These are phyloP conservation scores for Rhododendron mucronatum DNA, from an alignment of 148 eudicot species.

Conservation along the genomic window DNA sequence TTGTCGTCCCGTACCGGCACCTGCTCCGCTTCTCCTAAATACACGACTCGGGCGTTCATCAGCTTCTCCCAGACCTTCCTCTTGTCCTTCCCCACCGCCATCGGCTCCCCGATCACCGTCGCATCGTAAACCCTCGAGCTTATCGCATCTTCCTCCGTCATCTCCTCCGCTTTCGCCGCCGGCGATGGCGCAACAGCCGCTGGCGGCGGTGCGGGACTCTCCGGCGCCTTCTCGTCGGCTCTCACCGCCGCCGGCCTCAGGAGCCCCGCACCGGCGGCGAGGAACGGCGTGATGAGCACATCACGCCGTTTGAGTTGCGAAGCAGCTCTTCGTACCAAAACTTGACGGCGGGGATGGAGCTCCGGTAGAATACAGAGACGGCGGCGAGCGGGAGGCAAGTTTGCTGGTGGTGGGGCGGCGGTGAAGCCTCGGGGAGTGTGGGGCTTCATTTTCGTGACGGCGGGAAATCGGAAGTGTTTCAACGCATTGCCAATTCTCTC, in stretches of 20 bases:
- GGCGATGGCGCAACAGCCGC: conserved; percentile 1
- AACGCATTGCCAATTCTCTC: neutral
- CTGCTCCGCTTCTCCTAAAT: conserved; percentile 94
- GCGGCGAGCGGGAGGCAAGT: conserved; percentile 1
- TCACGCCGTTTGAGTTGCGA: conserved; percentile 28
- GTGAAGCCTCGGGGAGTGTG: conserved; percentile 16
- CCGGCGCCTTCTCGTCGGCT: conserved; percentile 42
- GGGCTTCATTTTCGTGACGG: conserved; percentile 19
- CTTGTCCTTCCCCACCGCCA: conserved; percentile 91
- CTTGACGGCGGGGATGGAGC: neutral
- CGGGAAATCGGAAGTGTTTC: neutral
- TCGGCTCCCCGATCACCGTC: conserved; percentile 88
- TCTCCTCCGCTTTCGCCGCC: conserved; percentile 18
- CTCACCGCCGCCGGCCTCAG: conserved; percentile 47
- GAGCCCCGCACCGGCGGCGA: conserved; percentile 53
- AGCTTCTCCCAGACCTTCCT: conserved; percentile 83
- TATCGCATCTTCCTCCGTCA: conserved; percentile 44
- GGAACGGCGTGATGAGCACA: conserved; percentile 46
- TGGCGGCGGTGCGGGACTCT: conserved; percentile 5
- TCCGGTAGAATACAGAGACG: neutral
- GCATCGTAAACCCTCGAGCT: conserved; percentile 85
- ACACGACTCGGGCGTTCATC: conserved; percentile 80
- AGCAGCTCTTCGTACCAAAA: neutral
- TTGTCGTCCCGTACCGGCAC: conserved; percentile 75
- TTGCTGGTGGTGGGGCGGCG: neutral